Percentiles rank a stretch among this genome's conserved stretches.
Conservation (phyloP, 371 early-diverging fungal genomes). For the Mucor piriformis region DNA sequence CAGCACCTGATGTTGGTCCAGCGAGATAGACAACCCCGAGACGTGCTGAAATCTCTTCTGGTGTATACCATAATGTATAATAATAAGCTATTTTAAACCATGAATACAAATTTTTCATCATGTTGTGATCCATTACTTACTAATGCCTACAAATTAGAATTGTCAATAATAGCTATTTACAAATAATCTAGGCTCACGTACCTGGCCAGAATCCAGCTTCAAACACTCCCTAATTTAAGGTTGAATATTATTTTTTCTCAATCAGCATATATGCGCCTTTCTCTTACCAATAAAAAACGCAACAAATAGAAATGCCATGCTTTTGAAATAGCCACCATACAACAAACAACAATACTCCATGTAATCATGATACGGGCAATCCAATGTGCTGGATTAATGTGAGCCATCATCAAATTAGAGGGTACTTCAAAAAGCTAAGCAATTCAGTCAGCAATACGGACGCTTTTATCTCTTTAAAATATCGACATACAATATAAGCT, state of each 20-base stretch:
- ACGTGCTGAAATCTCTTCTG: slow-evolving; percentile 47
- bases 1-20: slow-evolving; percentile 50
- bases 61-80: slow-evolving; percentile 52
- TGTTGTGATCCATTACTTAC: slow-evolving; percentile 19
- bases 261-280: neutral
- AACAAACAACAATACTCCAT: slow-evolving; percentile 53
- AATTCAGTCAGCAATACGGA: neutral
- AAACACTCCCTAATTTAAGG: slow-evolving; percentile 35
- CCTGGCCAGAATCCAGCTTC: slow-evolving; percentile 63
- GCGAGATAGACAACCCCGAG: slow-evolving; percentile 52
- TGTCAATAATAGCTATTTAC: too few relatives aligned
- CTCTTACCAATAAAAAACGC: slow-evolving; percentile 37
- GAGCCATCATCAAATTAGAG: slow-evolving; percentile 53
- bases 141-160: slow-evolving; percentile 26
- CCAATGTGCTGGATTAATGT: slow-evolving; percentile 51
- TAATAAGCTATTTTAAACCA: slow-evolving; percentile 43
- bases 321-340: slow-evolving; percentile 48
- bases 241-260: neutral
- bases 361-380: slow-evolving; percentile 57
- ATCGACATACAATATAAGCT: slow-evolving; percentile 50
- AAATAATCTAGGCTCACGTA: too few relatives aligned
- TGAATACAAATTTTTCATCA: neutral
- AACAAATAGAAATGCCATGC: slow-evolving; percentile 56
- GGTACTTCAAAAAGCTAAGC: slow-evolving; percentile 50
- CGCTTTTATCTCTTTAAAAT: neutral